These are phyloP conservation scores for Cynanchum wilfordii DNA, from an alignment of 257 asterid genomes.

Conservation along the genomic window DNA sequence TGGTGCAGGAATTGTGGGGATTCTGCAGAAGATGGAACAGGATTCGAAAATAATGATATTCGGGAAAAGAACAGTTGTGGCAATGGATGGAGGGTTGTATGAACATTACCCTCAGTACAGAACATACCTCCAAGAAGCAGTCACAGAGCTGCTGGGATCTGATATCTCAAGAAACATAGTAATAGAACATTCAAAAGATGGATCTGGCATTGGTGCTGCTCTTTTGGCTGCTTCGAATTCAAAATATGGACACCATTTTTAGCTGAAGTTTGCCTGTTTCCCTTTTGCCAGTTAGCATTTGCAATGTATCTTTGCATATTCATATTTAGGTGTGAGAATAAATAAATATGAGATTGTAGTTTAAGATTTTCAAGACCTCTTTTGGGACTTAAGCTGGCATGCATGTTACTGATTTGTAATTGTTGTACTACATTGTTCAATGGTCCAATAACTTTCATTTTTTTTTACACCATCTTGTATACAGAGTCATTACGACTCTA, in stretches of 20 bases:
- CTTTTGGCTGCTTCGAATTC: slow-evolving; percentile 84
- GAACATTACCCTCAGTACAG: slow-evolving; percentile 72
- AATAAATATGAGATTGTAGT: too few relatives aligned
- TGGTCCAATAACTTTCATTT: too few relatives aligned
- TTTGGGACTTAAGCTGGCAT: too few relatives aligned
- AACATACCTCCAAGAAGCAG: slow-evolving; percentile 55
- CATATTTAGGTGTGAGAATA: too few relatives aligned
- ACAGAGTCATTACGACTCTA: too few relatives aligned
- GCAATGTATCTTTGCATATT: too few relatives aligned
- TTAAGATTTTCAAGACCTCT: too few relatives aligned
- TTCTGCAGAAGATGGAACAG: slow-evolving; percentile 66
- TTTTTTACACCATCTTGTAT: too few relatives aligned
- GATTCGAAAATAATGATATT: slow-evolving; percentile 48
- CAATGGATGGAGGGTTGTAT: slow-evolving; percentile 82
- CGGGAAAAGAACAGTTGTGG: slow-evolving; percentile 74
- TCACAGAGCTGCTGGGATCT: slow-evolving; percentile 52
- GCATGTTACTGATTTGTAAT: too few relatives aligned
- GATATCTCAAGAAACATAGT: slow-evolving; percentile 46
- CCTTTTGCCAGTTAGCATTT: too few relatives aligned
- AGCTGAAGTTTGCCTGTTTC: too few relatives aligned
- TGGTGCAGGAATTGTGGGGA: slow-evolving; percentile 79
- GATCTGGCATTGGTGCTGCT: slow-evolving; percentile 81
- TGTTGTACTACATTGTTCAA: too few relatives aligned
- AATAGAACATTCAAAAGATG: slow-evolving; percentile 74
- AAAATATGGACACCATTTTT: slow-evolving; percentile 40